Evolutionary conservation across 1,139 yeast species (phyloP).

Genomic region (Pichia sp.): DNA sequence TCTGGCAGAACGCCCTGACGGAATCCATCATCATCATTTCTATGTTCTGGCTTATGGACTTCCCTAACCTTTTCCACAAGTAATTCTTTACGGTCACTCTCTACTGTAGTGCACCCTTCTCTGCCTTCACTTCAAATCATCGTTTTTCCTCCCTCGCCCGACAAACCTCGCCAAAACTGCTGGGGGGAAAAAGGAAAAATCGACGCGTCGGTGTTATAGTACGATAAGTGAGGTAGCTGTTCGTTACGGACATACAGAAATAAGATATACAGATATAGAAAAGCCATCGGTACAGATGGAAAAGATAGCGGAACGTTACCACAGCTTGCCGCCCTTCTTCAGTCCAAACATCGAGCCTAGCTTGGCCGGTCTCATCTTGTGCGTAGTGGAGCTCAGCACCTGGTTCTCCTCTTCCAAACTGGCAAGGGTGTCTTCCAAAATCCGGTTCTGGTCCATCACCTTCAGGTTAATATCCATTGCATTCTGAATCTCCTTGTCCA

Average conservation of each 20-base stretch:
- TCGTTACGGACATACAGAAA: no score
- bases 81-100: neutral
- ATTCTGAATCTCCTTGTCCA: constrained; percentile 47
- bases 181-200: neutral
- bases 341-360: constrained; percentile 16
- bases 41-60: neutral
- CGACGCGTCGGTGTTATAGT: neutral
- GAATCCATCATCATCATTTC: constrained; percentile 8
- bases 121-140: neutral
- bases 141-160: neutral
- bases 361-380: constrained; percentile 18
- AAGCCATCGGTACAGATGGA: neutral
- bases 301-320: constrained; percentile 7
- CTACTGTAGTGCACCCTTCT: neutral
- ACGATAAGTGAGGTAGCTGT: no score
- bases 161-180: neutral
- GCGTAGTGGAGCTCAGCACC: constrained; percentile 24
- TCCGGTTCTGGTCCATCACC: constrained; percentile 52
- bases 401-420: constrained; percentile 47
- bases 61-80: neutral
- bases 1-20: neutral
- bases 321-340: constrained; percentile 17
- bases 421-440: constrained; percentile 51
- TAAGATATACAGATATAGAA: neutral
- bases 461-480: constrained; percentile 56